Evolutionary conservation across 1,139 yeast genomes (phyloP), one percentile per base, ranked within the genome.

Genomic region (Yamadazyma atlantica): DNA sequence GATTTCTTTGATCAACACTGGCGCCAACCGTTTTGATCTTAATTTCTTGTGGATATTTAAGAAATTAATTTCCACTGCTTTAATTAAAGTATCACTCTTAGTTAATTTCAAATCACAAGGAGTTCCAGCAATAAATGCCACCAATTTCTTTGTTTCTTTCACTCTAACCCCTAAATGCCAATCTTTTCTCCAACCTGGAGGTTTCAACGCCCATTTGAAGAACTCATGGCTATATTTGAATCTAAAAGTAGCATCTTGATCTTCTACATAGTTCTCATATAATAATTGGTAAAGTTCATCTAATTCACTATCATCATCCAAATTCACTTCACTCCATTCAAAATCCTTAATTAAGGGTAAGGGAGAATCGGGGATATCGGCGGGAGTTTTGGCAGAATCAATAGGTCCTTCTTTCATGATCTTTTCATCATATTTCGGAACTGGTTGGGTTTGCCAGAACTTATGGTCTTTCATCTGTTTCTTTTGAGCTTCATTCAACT

Each of bases 401-500:
- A 92, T 88, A 13, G 96, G 95, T 0, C 97, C 97, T 53, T 89
- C 96, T 14, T 68, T 54, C 10, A 68, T 73, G 34, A 86, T 70
- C 38, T 68, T 58, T 53, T 82, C 92, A 55, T 85, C 85, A 45
- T 89, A 81, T 19, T 73, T 70, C 4, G 90, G 78, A 14, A 94
- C 98, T 0, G 98, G 98, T 62, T 92, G 99, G 6, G 98, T 94
- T 57, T 85, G 86, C 99, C 99, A 92, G 64, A 92, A 92, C 64
- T 87, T 88, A 69, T 90, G 88, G 54, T 89, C 95, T 38, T 86
- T 81, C 89, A 90, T 88, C 25, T 82, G 78, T 39, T 66, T 67
- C 48, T 73, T 69, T 57, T 82, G 82, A 28, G 74, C 67, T 29
- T 73, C 80, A 17, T 69, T 69, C 42, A 80, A 66, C 45, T 71